Base-by-base conservation (phyloP, 768 basidiomycete genomes). In the Phaffia tasmanica region DNA sequence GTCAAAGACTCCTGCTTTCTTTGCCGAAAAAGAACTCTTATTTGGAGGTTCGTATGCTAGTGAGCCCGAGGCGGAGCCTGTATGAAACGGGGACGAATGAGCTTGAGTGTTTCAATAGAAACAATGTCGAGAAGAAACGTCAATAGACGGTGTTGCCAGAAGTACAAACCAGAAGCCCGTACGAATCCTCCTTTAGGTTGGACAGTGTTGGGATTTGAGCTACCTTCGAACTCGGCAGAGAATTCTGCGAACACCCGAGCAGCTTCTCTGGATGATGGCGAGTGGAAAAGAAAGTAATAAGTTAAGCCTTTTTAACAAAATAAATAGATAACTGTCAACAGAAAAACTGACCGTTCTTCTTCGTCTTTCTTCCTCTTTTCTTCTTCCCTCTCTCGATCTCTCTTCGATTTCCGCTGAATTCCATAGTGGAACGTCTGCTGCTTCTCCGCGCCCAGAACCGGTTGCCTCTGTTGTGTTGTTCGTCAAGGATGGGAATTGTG, bases 321-420 rank as follows among this genome's bases (percentile, higher is more conserved):
- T 58, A 42, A 21, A n/a, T 55, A n/a, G 67, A 30, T 42, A 73
- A 25, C 50, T n/a, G 63, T 47, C 27, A 63, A 64, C 29, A 49
- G 71, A 71, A 74, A 53, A 18, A 62, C 66, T 42, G 3, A 67
- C 66, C 66, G 70, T 61, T 76, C 76, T 48, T 76, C 74, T 70
- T 81, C 83, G 72, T 85, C 85, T 78, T 71, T 64, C 65, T 91
- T 95, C 49, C 85, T 86, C 73, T 93, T 91, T 47, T 89, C 93
- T 58, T 86, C 86, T 72, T 97, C 93, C 73, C 85, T 85, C 74
- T 98, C 95, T 72, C 87, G 87, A 77, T 98, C 93, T 70, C 88
- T 81, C 67, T 86, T 85, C 19, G 91, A 91, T 79, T 98, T 97
- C 68, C 85, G 84, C 62, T 86, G 83, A 48, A 83, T 87, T n/a